Evolutionary conservation across 805 yeast genomes (phyloP), one percentile per base, ranked within the genome.

Genomic region (Myxozyma neotropica): DNA sequence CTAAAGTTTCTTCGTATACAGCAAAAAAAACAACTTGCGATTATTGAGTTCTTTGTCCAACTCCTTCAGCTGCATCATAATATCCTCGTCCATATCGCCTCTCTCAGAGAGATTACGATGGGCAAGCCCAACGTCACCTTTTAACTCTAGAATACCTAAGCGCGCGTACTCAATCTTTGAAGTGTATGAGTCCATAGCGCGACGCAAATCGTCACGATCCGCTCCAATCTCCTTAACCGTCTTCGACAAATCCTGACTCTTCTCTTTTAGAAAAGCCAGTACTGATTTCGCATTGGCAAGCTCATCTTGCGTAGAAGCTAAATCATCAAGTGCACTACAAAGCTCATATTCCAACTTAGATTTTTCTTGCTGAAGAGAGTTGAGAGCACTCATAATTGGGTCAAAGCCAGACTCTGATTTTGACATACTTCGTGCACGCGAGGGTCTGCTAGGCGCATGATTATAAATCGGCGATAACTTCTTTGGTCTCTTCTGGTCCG

Each of bases 321-420:
- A 26, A 10, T 19, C 17, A 19, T 48, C 50, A n/a, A 24, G 19
- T 4, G 62, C 13, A 6, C 46, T 15, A 4, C 43, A 19, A 10
- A 55, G 33, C 27, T 57, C 59, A 8, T 36, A 45, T 27, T 61
- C 61, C 4, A 57, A 42, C 27, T 44, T 57, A 3, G 19, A 6
- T 31, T 57, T 57, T n/a, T 61, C 61, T 6, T 24, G 51, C 47
- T 54, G 64, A n/a, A 61, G 17, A 2, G 55, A 43, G 39, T 44
- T 56, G 15, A 61, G 38, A 8, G 59, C 61, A 24, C 17, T 31
- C 21, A 61, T 19, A 10, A 61, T 39, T 4, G 61, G 64, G 39
- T 61, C 64, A 15, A 29, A 19, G 19, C 43, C 43, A 10, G 47
- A n/a, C 13, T 50, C 58, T 7, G 49, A 40, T 31, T 36, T 35